Base-by-base conservation (phyloP, 192 early-diverging fungal genomes). In the Funneliformis mosseae region DNA sequence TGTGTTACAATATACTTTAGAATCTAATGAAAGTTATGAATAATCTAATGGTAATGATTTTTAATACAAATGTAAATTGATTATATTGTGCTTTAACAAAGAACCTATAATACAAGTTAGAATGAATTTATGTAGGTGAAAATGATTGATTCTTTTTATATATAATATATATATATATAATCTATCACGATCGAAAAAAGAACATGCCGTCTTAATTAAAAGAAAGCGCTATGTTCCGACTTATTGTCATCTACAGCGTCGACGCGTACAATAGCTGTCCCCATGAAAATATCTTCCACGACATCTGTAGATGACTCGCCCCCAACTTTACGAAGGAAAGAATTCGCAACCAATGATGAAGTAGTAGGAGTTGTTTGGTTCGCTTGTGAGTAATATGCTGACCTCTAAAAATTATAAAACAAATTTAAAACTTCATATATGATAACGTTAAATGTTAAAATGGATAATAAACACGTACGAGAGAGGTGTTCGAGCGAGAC, bases 221-320 rank as follows among this genome's bases (percentile, higher is more conserved):
- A 59, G 18, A 72, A 46, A 11, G 43, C 43, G 2, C 21, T 33
- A 46, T 72, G 38, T 0, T 33, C 43, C 0, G 38, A 72, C 5
- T 23, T 43, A 43, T 33, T 72, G 28, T 18, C 25, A 10, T 72
- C 38, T 14, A 70, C 39, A 25, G 48, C 78, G 11, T 74, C 73
- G 55, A 33, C n/a, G 33, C 27, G n/a, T 14, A 50, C 18, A 38
- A 55, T 7, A 28, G 42, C 46, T 5, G 25, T 74, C 23, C 73
- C 73, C 46, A 50, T 74, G 46, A 78, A 78, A n/a, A 78, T 78
- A 9, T 78, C 64, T 16, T 78, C 77, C 8, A 78, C 10, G 10
- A 78, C 63, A 68, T 78, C 77, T 2, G 66, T 68, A 10, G 62
- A 25, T 8, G 77, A 78, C 55, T 27, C n/a, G 6, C 48, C 77